A percentile compares a stretch with the other conserved stretches of the same genome.
phyloP scores from a whole-genome alignment of 2,329 filamentous ascomycete species.

The Penicillium freii region DNA sequence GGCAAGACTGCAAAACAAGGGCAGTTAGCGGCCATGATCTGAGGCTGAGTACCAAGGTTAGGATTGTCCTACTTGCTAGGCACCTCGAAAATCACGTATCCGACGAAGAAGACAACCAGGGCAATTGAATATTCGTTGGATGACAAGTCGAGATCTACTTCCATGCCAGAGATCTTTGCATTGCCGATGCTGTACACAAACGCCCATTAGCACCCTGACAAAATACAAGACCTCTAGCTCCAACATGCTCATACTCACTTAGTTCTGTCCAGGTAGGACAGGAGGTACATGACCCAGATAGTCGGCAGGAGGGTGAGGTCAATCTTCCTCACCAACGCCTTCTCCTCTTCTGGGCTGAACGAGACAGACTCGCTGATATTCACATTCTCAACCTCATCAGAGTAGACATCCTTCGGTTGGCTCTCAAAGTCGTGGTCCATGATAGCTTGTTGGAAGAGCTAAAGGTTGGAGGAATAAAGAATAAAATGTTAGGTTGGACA shows the following conservation, averaged over 20 bases:
- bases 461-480: neutral
- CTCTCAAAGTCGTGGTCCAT: constrained; percentile 5
- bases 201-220: neutral
- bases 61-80: constrained; percentile 46
- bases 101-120: constrained; percentile 56
- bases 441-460: neutral
- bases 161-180: constrained; percentile 28
- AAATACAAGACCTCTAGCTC: neutral
- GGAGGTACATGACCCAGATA: constrained; percentile 52
- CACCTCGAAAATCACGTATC: constrained; percentile 54
- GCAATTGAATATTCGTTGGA: constrained; percentile 51
- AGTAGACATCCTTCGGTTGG: constrained; percentile 11
- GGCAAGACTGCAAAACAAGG: constrained; percentile 35
- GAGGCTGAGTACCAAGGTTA: neutral
- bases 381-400: constrained; percentile 21
- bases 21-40: neutral
- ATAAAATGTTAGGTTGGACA: neutral
- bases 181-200: constrained; percentile 22
- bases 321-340: constrained; percentile 46
- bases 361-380: constrained; percentile 3
- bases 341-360: constrained; percentile 37
- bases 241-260: constrained; percentile 13
- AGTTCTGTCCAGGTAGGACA: constrained; percentile 45
- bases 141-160: constrained; percentile 18
- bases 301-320: constrained; percentile 48